Evolutionary conservation across 345 rosid genomes (phyloP), one percentile per base, ranked within the genome.

Genomic region (Murraya paniculata): DNA sequence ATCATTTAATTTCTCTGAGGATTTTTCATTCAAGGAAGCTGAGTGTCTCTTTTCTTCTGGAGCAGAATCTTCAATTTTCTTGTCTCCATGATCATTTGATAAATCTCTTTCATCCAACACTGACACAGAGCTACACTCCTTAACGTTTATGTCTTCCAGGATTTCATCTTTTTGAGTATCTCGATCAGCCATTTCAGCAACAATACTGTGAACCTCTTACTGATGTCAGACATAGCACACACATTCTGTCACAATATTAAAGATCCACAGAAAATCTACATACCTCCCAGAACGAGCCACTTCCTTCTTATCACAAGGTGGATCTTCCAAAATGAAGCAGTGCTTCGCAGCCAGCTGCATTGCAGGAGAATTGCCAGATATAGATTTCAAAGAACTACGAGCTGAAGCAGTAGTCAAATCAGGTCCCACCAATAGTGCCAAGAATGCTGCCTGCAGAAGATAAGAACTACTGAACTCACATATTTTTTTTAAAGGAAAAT

Each of bases 251-350:
- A 81, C 27, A 48, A n/a, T 69, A 25, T 75, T 30, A 19, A 27
- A 72, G 65, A 24, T 48, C 16, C 25, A 35, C 19, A 72, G 18
- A 80, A 79, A 74, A 5, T 69, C 59, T 14, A 74, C 84, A 61
- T 84, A 95, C 99, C 98, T 84, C 72, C 85, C 90, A 64, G 86
- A 81, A 75, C 27, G 85, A 79, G 78, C 45, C 78, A 72, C 81
- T 70, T 89, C 93, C 83, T 89, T 88, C 84, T 73, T 81, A 74
- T 83, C 80, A 83, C 86, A 91, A 31, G 98, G 97, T 70, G 98
- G 93, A 83, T 94, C 97, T 85, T 92, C 97, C 88, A 96, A 88
- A 77, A 92, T 75, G 87, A 89, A 92, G 87, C 97, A 94, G 80
- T 96, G 97, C 83, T 87, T 89, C 80, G 92, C 79, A 73, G 97